Base-by-base conservation (phyloP, 1,284 basidiomycete species). In the Trichosporon inkin region DNA sequence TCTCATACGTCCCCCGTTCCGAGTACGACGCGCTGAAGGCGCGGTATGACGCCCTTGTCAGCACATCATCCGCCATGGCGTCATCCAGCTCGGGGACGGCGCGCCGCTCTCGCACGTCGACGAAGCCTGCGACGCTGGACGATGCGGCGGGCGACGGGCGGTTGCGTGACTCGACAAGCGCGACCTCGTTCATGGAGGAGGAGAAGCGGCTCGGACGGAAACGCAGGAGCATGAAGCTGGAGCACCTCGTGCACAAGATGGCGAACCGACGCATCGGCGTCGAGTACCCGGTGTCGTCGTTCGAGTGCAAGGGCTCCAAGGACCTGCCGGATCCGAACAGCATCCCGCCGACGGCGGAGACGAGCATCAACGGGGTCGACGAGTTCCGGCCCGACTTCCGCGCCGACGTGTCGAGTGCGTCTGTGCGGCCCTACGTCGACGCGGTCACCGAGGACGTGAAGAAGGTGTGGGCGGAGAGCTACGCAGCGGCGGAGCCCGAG, bases 221-320 rank as follows among this genome's bases (percentile, higher is more conserved):
- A 56, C 68, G 68, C 41, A 62, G 75, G 17, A 72, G 68, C 38
- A 72, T 77, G 61, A 75, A 71, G 62, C 69, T 77, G 11, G 75
- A 77, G 73, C 75, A 77, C 52, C 65, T 77, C 28, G 69, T 77
- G 3, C 75, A 77, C 62, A 67, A 76, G 59, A 71, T 72, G 66
- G 75, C 75, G 13, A 77, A 77, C 60, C 67, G 70, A n/a, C 66
- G 74, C 16, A 57, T 77, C 11, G 75, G 75, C 7, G 71, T 77
- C 37, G 73, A 75, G 55, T 75, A 77, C 62, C 57, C 59, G 20
- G 67, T 76, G 10, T 47, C 64, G 6, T 55, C 61, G 20, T 77
- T 75, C 54, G 68, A 73, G 54, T 63, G 61, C 10, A 63, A 66
- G 47, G 75, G 75, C 1, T 55, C 64, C 17, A 65, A 61, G 14